Base-by-base conservation (phyloP, 2,329 filamentous ascomycete genomes). In the Colletotrichum navitas region DNA sequence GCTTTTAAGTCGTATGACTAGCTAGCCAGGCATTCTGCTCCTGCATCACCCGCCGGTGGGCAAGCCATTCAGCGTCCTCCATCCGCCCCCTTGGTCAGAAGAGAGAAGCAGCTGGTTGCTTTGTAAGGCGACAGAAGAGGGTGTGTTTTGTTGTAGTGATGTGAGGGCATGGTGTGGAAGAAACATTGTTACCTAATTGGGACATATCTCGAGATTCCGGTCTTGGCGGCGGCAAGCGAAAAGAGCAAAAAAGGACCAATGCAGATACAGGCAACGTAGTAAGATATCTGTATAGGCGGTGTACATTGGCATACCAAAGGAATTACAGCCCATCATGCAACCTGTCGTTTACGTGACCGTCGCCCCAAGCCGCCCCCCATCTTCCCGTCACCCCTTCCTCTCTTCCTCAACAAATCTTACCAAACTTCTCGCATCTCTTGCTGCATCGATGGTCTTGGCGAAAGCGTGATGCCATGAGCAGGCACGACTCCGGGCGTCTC, bases 201-300 rank as follows among this genome's bases (percentile, higher is more conserved):
- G 68, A 60, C 68, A 71, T 68, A 68, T 63, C 56, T 60, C 62
- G 63, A 56, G n/a, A 43, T 61, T 21, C 14, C 24, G 47, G 59
- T 68, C 68, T 63, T 54, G 58, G 29, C 21, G 58, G 29, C 21
- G 56, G 62, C 21, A 49, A 41, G 56, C 21, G 52, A 43, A 47
- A 24, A 68, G 61, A 26, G 39, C 39, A 45, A 45, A 68, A 39
- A 60, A 18, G 43, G 8, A 39, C 67, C 62, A 55, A 55, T 47
- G 67, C 55, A 70, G 32, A 59, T 12, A 11, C 8, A 41, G n/a
- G 21, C 60, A 12, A 36, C 21, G 36, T 56, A 58, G 34, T 62
- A 58, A 49, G 65, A 71, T 68, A 68, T 63, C 29, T 47, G 43
- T 41, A 39, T 39, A 45, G 16, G 7, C n/a, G 18, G 18, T 54